Conservation (phyloP, 805 yeast species). For the Lipomyces orientalis region DNA sequence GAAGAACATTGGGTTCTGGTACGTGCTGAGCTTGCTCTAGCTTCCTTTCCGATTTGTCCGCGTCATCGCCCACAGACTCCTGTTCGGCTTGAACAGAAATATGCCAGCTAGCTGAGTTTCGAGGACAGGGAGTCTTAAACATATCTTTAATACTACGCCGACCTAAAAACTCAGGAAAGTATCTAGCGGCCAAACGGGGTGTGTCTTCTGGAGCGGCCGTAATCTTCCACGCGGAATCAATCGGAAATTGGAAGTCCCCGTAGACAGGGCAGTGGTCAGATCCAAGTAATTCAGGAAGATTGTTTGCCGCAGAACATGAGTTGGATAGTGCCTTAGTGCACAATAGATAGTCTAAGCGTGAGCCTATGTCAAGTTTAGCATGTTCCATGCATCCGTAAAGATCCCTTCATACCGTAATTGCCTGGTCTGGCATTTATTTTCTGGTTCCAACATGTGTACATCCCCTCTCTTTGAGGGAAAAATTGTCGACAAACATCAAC, state of each 20-base stretch:
- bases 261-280: constrained; percentile 95
- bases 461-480: constrained; percentile 62
- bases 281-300: constrained; percentile 76
- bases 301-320: constrained; percentile 53
- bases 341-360: constrained; percentile 82
- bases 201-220: not conserved
- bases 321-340: constrained; percentile 51
- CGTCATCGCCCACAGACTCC: not conserved
- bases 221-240: not conserved
- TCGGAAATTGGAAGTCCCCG: constrained; percentile 59
- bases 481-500: constrained; percentile 49
- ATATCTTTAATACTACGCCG: constrained; percentile 31
- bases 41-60: not conserved
- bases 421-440: constrained; percentile 73
- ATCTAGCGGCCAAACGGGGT: constrained; percentile 29
- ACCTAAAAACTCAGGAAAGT: constrained; percentile 31
- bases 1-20: not conserved
- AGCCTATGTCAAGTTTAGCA: constrained; percentile 56
- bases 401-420: constrained; percentile 51
- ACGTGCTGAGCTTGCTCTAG: not conserved
- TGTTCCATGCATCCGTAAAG: not conserved
- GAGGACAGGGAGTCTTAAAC: constrained; percentile 19
- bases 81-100: not conserved
- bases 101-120: not conserved
- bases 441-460: constrained; percentile 95